Evolutionary conservation across 2,329 filamentous ascomycete species (phyloP), one percentile per base, ranked within the genome.

Genomic region (Calonectria hongkongensis): DNA sequence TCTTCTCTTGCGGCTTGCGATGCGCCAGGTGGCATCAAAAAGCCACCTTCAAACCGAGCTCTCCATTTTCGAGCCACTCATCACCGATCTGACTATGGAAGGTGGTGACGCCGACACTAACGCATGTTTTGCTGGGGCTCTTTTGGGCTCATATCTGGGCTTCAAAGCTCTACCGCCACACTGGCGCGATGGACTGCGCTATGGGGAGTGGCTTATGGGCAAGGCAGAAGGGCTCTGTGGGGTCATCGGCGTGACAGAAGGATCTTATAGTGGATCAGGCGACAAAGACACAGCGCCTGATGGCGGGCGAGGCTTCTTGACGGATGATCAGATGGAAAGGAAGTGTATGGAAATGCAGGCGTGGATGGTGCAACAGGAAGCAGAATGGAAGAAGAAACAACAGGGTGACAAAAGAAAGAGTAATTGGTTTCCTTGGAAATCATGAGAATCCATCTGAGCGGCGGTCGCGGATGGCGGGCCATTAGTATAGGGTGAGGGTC

Each of bases 41-140:
- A 66, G 70, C 1, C 64, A 72, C 6, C 33, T 82, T 4, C 39
- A 68, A 10, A 73, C 73, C 1, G 79, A 81, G 25, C 76, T 74
- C 5, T 27, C 70, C 1, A 62, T 84, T 4, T 89, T 90, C 73
- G 87, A 90, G 78, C 79, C 83, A 7, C 80, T 88, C 13, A 87
- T 89, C 15, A 87, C 85, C 0, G 82, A 86, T 8, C 82, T 90
- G 16, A 84, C 87, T 43, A 88, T 89, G 86, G 82, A 85, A 43
- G 89, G 87, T 2, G 89, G 88, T 0, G 88, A 90, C 72, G 87
- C 88, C 3, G 88, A 90, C 73, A 90, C 88, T 0, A 90, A 90
- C 71, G 88, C 87, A 8, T 88, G 87, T 54, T 88, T 87, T 66
- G 88, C 88, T 0, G 88, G 88, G 0, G 87, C 88, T 0, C 79